Base-by-base conservation (phyloP, 2,329 filamentous ascomycete species). In the Fusarium neocosmosporiellum region DNA sequence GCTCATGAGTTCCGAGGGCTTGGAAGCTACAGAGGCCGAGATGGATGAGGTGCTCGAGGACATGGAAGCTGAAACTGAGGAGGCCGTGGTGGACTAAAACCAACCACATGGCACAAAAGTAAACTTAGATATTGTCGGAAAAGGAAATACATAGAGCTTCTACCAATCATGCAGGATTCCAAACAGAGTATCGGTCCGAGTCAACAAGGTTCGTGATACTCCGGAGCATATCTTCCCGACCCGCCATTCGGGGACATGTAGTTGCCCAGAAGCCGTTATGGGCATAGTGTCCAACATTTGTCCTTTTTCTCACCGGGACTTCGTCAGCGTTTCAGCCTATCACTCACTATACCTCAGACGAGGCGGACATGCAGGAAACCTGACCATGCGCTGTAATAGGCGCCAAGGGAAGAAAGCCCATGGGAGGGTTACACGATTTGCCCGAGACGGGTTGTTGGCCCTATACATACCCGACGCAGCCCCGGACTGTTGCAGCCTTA, bases 1-100 rank as follows among this genome's bases (percentile, higher is more conserved):
- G 76, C 84, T 92, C 67, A 92, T 92, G 89, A 90, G 88, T 78
- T 91, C 90, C 9, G 88, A 90, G 31, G 90, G 90, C 2, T 81
- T 92, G 64, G 90, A 92, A 76, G 90, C 89, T 7, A 91, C 87
- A 5, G 88, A 91, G 72, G 86, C 90, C 63, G 90, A 92, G 75
- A 87, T 90, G 80, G 84, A 89, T 54, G 87, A 88, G 72, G 85
- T 85, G 2, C 77, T 87, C 53, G 83, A 86, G 59, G 84, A 84
- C 55, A 77, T 82, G 68, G 84, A 84, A 54, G 79, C 82, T 48
- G 83, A 83, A 59, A 62, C 69, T 22, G 76, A 78, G 59, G 72
- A 69, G 53, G 76, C 76, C 9, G 73, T 77, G 37, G 67, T 77
- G 58, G 76, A 77, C 61, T 78, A 69, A 64, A 22, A n/a, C 18